phyloP scores from a whole-genome alignment of 202 grass and related monocot genomes.

The Hordeum pubiflorum region DNA sequence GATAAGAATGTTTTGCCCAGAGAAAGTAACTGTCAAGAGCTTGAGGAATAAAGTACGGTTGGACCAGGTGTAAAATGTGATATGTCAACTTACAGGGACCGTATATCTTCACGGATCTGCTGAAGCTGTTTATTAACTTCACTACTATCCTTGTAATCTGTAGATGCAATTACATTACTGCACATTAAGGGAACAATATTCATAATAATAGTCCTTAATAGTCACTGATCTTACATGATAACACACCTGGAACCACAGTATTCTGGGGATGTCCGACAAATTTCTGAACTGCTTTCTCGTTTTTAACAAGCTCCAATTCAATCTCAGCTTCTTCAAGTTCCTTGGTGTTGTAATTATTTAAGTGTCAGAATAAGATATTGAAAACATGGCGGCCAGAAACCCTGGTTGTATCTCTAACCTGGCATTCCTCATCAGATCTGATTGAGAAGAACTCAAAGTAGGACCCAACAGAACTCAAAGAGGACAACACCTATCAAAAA shows the following conservation, averaged over 20 bases:
- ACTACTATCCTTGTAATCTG: conserved; percentile 56
- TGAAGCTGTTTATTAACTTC: conserved; percentile 57
- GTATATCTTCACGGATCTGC: conserved; percentile 63
- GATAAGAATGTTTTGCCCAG: neutral
- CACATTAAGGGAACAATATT: conserved; percentile 17
- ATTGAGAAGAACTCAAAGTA: conserved; percentile 84
- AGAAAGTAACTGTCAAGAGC: neutral
- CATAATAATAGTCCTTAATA: neutral
- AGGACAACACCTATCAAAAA: conserved; percentile 66
- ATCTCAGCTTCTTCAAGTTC: conserved; percentile 96
- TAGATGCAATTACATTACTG: conserved; percentile 29
- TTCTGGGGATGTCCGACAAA: conserved; percentile 23
- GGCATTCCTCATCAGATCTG: conserved; percentile 57
- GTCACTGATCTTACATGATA: conserved; percentile 32
- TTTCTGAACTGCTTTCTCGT: conserved; percentile 45
- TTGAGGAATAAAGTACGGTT: conserved; percentile 12
- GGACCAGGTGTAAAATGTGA: neutral
- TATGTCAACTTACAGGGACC: conserved; percentile 60
- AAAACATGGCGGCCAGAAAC: conserved; percentile 28
- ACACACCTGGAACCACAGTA: conserved; percentile 21
- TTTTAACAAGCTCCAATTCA: conserved; percentile 82
- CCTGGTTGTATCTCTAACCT: conserved; percentile 39
- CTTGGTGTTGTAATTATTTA: conserved; percentile 44
- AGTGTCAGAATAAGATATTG: conserved; percentile 29
- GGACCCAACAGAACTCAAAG: conserved; percentile 70